phyloP scores from a whole-genome alignment of 1,284 basidiomycete genomes.

The Austroboletus niveus region DNA sequence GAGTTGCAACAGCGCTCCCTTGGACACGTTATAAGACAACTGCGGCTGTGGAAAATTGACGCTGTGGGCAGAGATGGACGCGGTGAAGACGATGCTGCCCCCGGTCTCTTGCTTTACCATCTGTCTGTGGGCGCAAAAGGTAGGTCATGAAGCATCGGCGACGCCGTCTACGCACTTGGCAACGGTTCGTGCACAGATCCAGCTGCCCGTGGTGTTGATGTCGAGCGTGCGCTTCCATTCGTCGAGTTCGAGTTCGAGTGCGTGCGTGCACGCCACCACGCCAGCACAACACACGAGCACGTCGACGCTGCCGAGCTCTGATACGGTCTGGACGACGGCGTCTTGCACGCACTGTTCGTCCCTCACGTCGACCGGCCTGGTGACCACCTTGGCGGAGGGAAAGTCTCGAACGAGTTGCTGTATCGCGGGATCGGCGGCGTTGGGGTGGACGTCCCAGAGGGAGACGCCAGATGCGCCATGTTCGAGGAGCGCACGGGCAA shows the following conservation, averaged over 20 bases:
- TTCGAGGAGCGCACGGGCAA: conserved; percentile 39
- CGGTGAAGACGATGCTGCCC: conserved; percentile 42
- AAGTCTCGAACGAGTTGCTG: conserved; percentile 33
- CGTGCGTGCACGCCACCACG: conserved; percentile 35
- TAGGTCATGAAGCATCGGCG: neutral
- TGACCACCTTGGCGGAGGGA: conserved; percentile 34
- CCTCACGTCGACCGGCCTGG: conserved; percentile 38
- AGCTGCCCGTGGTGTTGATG: conserved; percentile 43
- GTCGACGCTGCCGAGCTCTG: conserved; percentile 34
- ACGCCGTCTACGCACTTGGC: conserved; percentile 31
- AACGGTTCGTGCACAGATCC: conserved; percentile 42
- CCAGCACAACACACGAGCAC: conserved; percentile 43
- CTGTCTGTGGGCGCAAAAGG: conserved; percentile 13
- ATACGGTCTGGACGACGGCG: conserved; percentile 30
- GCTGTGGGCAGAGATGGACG: conserved; percentile 42
- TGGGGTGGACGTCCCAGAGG: conserved; percentile 36
- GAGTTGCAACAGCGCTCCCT: conserved; percentile 26
- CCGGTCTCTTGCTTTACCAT: conserved; percentile 42
- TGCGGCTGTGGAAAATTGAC: conserved; percentile 43
- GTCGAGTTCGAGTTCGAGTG: conserved; percentile 29
- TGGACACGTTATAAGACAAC: conserved; percentile 32
- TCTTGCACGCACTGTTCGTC: conserved; percentile 28
- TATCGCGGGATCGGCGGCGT: conserved; percentile 23
- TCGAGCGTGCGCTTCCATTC: conserved; percentile 40
- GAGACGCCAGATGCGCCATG: conserved; percentile 40